These are phyloP conservation scores for Herpetospermum pedunculosum DNA, from an alignment of 306 rosid species.

Conservation along the genomic window DNA sequence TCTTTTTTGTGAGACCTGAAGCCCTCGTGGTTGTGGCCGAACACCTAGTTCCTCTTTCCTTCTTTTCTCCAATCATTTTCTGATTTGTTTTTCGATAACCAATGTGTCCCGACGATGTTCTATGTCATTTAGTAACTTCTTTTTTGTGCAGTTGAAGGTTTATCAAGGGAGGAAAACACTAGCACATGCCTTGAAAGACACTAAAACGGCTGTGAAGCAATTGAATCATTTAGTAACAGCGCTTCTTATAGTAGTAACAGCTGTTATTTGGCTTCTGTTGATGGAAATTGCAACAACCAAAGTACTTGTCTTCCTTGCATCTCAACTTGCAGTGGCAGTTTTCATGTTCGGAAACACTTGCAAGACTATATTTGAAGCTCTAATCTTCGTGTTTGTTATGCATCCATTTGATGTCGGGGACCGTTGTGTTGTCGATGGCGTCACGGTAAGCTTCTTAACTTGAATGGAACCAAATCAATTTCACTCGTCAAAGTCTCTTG, in stretches of 20 bases:
- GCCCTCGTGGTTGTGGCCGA: background rate
- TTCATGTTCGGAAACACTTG: constrained; percentile 93
- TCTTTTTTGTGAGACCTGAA: background rate
- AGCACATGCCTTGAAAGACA: constrained; percentile 73
- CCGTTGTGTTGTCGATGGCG: constrained; percentile 73
- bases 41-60: background rate
- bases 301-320: constrained; percentile 63
- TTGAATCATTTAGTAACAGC: constrained; percentile 57
- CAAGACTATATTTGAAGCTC: constrained; percentile 77
- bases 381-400: constrained; percentile 85
- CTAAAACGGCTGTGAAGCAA: constrained; percentile 86
- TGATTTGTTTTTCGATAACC: background rate
- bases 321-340: constrained; percentile 61
- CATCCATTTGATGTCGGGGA: constrained; percentile 98
- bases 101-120: background rate
- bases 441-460: constrained; percentile 39
- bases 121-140: background rate
- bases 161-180: constrained; percentile 72
- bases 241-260: constrained; percentile 32
- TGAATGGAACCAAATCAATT: background rate
- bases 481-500: background rate
- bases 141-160: constrained; percentile 56
- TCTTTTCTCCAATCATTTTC: background rate
- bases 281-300: constrained; percentile 84
- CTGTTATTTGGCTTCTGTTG: constrained; percentile 69